These are phyloP conservation scores for Syzygium aromaticum DNA, from an alignment of 345 rosid genomes.

Conservation along the genomic window DNA sequence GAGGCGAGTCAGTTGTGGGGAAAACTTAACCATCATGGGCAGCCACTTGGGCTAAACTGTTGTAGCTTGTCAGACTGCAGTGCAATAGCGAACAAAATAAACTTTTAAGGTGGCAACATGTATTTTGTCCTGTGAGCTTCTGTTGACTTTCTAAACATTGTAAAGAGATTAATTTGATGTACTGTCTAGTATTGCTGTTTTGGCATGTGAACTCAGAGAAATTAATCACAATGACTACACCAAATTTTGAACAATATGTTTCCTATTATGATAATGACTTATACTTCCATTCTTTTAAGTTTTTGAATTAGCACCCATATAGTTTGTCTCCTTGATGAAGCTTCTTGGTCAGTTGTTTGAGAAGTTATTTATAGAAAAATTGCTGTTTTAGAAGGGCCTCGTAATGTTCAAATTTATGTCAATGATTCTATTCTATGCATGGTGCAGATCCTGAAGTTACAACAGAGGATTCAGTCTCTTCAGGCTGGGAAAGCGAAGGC, in stretches of 20 bases:
- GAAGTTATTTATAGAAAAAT: background rate
- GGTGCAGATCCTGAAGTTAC: conserved; percentile 69
- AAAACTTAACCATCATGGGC: background rate
- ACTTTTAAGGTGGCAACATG: background rate
- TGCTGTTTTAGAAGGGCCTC: background rate
- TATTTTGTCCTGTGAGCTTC: background rate
- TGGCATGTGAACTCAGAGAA: background rate
- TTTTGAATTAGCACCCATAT: background rate
- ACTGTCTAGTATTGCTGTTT: background rate
- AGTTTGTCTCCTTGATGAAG: background rate
- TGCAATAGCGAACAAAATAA: background rate
- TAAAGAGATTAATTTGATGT: background rate
- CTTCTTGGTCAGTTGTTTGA: background rate
- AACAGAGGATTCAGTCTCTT: conserved; percentile 75
- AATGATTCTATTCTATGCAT: background rate
- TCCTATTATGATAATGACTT: background rate
- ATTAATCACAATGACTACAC: background rate
- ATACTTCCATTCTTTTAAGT: background rate
- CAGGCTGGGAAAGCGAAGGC: conserved; percentile 91
- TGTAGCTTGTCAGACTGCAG: background rate
- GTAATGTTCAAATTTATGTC: background rate
- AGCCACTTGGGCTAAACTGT: background rate
- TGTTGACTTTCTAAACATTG: background rate
- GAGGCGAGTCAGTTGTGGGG: background rate
- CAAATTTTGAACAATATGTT: background rate